phyloP scores from a whole-genome alignment of 2,329 filamentous ascomycete genomes.

The Penicillium sp. region DNA sequence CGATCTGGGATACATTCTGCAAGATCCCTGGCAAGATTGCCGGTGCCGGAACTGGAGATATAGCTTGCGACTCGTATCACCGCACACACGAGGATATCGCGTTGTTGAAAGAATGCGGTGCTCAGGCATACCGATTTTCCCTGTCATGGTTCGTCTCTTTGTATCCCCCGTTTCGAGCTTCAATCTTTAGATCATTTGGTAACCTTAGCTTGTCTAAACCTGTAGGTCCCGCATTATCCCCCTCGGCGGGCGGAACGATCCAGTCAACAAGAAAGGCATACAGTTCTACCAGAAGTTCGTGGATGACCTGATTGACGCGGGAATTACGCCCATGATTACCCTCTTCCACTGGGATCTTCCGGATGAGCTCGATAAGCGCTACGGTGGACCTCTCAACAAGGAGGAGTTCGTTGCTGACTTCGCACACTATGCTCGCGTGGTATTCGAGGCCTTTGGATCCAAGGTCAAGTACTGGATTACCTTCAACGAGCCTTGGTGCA shows the following conservation, averaged over 20 bases:
- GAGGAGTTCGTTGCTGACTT: conserved; percentile 81
- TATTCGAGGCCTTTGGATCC: conserved; percentile 70
- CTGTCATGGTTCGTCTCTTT: conserved; percentile 60
- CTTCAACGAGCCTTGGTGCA: conserved; percentile 89
- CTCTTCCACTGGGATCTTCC: conserved; percentile 89
- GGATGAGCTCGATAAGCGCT: conserved; percentile 73
- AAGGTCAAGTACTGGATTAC: conserved; percentile 88
- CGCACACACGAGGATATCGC: conserved; percentile 73
- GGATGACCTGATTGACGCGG: conserved; percentile 72
- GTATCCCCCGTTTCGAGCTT: background rate
- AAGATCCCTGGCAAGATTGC: conserved; percentile 78
- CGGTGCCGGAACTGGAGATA: conserved; percentile 69
- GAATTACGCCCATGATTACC: conserved; percentile 78
- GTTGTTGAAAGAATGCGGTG: conserved; percentile 71
- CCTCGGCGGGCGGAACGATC: conserved; percentile 77
- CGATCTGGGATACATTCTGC: conserved; percentile 91
- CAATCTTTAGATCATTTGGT: background rate
- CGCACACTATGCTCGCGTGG: conserved; percentile 71
- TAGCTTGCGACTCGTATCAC: conserved; percentile 86
- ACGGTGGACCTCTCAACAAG: conserved; percentile 77
- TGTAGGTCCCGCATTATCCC: conserved; percentile 71
- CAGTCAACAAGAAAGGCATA: conserved; percentile 74
- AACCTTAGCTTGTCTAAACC: background rate
- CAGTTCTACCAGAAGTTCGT: conserved; percentile 77
- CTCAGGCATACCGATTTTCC: conserved; percentile 79